A percentile compares a stretch with the other conserved stretches of the same genome.
phyloP scores from a whole-genome alignment of 75 land plant genomes.

The Gnetum montanum region DNA sequence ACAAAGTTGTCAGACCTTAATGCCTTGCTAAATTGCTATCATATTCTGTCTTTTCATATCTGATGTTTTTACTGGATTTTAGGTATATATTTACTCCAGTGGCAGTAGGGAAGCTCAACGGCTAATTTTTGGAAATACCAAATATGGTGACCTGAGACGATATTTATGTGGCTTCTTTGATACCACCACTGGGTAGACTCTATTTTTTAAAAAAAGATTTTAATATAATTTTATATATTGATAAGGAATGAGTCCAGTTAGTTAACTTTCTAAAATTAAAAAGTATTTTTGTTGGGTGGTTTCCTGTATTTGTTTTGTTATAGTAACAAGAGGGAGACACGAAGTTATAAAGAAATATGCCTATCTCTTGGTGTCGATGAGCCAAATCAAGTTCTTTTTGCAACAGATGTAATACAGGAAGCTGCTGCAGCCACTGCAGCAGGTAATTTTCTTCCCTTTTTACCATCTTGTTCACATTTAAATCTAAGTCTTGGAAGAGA shows the following conservation, averaged over 20 bases:
- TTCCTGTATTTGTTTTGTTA: neutral
- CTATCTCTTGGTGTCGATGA: conserved; percentile 81
- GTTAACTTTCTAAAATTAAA: no score
- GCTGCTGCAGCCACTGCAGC: conserved; percentile 91
- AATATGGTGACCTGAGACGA: conserved; percentile 81
- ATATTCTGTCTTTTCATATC: no score
- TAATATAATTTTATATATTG: no score
- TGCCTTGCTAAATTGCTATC: no score
- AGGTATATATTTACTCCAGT: conserved; percentile 97
- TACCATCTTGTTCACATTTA: no score
- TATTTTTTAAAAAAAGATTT: no score
- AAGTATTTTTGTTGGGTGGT: no score
- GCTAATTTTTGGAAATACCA: conserved; percentile 85
- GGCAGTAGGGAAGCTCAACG: conserved; percentile 95
- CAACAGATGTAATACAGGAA: conserved; percentile 94
- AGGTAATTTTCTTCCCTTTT: conserved; percentile 33
- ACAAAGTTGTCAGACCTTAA: no score
- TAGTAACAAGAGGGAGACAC: conserved; percentile 87
- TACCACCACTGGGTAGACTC: conserved; percentile 84
- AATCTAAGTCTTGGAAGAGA: no score
- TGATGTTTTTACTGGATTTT: no score
- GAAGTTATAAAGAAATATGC: conserved; percentile 73
- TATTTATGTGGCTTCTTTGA: conserved; percentile 92
- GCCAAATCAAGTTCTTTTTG: conserved; percentile 75
- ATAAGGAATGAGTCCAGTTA: no score